Base-by-base conservation (phyloP, 768 basidiomycete genomes). In the Mycena maculata region DNA sequence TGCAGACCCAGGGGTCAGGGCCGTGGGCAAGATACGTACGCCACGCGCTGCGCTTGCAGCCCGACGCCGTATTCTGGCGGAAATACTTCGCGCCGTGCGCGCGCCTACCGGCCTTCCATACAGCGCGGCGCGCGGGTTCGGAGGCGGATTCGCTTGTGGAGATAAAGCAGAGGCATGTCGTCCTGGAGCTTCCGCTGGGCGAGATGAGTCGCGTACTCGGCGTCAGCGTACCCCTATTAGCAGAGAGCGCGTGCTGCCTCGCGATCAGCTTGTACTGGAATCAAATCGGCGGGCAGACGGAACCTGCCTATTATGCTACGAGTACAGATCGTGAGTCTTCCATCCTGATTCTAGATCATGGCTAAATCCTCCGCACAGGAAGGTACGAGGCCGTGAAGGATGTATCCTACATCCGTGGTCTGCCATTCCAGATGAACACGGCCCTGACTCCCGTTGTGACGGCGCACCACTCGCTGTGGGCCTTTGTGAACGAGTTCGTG, bases 211-310 rank as follows among this genome's bases (percentile, higher is more conserved):
- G 36, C 44, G 31, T 20, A 22, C 22, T 63, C n/a, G 53, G 62
- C 27, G 42, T 63, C 13, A 63, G 62, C 27, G 52, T 63, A 30
- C 62, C 53, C 28, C 23, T 63, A 4, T 30, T 63, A 3, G 52
- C 62, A 9, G 62, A 63, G 25, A 63, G 62, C 41, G 62, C 53
- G 53, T 63, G 48, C 16, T 55, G 52, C 33, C 44, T 63, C 4
- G 62, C 62, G 25, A 25, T 63, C 25, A 63, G 62, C 30, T 48
- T 63, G 39, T 64, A 64, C 42, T 64, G 63, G 63, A 64, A 54
- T n/a, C 63, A 64, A 48, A 49, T 64, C 45, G 45, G 54, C 4
- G 38, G 63, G 23, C 20, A 31, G 44, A 57, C 23, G 36, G 63
- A 64, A 33, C 63, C 63, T 20, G 63, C 63, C 36, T 64, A 47